Conservation (phyloP, 2,329 filamentous ascomycete species). For the Akanthomyces dipterigenus region DNA sequence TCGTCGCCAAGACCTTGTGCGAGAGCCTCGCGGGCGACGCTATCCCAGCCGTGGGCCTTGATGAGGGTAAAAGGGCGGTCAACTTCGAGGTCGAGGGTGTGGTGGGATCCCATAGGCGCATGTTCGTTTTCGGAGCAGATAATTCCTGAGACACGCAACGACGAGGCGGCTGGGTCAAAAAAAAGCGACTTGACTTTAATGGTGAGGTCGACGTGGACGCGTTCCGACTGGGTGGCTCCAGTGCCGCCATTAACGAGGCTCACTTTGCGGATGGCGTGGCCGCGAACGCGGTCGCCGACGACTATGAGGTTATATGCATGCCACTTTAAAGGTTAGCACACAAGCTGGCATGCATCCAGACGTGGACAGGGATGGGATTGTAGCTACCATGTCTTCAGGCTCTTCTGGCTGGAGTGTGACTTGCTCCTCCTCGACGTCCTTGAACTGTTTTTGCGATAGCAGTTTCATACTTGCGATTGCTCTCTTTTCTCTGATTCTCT, state of each 20-base stretch:
- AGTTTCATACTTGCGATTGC: slow-evolving; percentile 31
- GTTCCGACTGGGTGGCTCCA: slow-evolving; percentile 41
- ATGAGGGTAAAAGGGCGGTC: slow-evolving; percentile 82
- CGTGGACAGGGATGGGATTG: background rate
- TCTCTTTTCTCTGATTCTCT: background rate
- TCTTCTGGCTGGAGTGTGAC: slow-evolving; percentile 38
- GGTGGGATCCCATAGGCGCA: slow-evolving; percentile 48
- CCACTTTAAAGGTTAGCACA: slow-evolving; percentile 33
- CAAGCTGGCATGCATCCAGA: slow-evolving; percentile 9
- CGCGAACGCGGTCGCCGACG: slow-evolving; percentile 45
- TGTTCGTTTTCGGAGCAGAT: slow-evolving; percentile 47
- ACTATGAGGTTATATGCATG: slow-evolving; percentile 56
- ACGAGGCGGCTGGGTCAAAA: slow-evolving; percentile 50
- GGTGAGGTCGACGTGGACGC: slow-evolving; percentile 51
- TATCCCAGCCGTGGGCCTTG: slow-evolving; percentile 84
- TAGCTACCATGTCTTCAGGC: slow-evolving; percentile 39
- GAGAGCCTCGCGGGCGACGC: slow-evolving; percentile 71
- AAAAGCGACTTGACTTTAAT: slow-evolving; percentile 51
- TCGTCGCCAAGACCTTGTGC: slow-evolving; percentile 72
- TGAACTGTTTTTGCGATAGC: slow-evolving; percentile 29
- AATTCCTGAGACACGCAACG: slow-evolving; percentile 49
- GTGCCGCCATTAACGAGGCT: slow-evolving; percentile 40
- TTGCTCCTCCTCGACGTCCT: slow-evolving; percentile 33
- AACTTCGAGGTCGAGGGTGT: slow-evolving; percentile 73
- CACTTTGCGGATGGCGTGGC: slow-evolving; percentile 51